Evolutionary conservation across 2,329 filamentous ascomycete genomes (phyloP), one percentile per base, ranked within the genome.

Genomic region (Lecanicillium sp.): DNA sequence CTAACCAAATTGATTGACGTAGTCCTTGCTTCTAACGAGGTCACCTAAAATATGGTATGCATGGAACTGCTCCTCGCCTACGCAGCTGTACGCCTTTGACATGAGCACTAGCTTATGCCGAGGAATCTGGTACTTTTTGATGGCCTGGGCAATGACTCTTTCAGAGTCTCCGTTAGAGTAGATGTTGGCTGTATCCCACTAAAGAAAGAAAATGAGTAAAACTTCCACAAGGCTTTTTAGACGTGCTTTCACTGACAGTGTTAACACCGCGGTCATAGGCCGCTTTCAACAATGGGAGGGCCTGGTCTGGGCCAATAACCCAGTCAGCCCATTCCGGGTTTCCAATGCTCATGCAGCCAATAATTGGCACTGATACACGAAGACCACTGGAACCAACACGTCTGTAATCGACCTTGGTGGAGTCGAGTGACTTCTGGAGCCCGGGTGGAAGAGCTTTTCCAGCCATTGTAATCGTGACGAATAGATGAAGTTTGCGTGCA

Each of bases 111-210:
- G 51, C 45, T 71, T 74, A 20, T 74, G 56, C 6, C 75, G 65
- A 0, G 70, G 70, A 34, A 78, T 67, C 22, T 65, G 56, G 55
- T 69, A 75, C 43, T 75, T 66, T 51, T 75, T 71, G 50, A 80
- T 70, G 0, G 74, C 73, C 47, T 73, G 73, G 40, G 65, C 72
- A 33, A 75, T 64, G 27, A 76, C 64, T 9, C 59, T 54, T 48
- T 78, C 72, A 2, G 65, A 70, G 2, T 54, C 57, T 17, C 73
- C 73, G 42, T 74, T 75, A 36, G 67, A 73, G 53, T 77, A 78
- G 3, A 67, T 54, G 40, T 72, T 71, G 17, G 71, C 70, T 54
- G 51, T 64, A 46, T 71, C 65, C 64, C 64, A 69, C 3, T 41
- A 15, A 11, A 18, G 9, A 17, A 5, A 17, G 20, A 6, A 28